These are phyloP conservation scores for Linnemannia elongata DNA, from an alignment of 192 early-diverging fungal species.

Conservation along the genomic window DNA sequence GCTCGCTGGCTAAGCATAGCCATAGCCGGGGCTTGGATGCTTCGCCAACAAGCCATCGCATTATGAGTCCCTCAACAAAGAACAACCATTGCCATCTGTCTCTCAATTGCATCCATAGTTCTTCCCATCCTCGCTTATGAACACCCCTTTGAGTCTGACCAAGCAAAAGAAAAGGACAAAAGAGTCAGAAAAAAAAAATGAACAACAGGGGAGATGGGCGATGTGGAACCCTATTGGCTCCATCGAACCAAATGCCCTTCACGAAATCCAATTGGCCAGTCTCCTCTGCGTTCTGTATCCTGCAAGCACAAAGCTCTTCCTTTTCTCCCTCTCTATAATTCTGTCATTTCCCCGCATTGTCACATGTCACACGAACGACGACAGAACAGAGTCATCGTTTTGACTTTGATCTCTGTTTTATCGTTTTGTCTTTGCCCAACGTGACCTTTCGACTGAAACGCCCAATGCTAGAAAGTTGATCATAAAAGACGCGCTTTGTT, in stretches of 20 bases:
- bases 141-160: background rate
- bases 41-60: too few relatives aligned
- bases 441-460: background rate
- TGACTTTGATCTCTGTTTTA: background rate
- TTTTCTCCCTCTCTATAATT: background rate
- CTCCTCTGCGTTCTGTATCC: background rate
- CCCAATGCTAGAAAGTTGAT: too few relatives aligned
- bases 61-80: too few relatives aligned
- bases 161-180: background rate
- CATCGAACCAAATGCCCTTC: background rate
- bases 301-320: background rate
- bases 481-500: too few relatives aligned
- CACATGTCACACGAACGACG: background rate
- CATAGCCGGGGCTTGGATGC: too few relatives aligned
- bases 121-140: background rate
- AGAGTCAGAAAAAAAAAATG: background rate
- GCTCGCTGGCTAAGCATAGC: too few relatives aligned
- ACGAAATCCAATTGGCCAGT: background rate
- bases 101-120: background rate
- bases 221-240: slow-evolving; percentile 5
- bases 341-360: background rate
- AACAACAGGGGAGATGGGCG: background rate
- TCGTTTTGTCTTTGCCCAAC: background rate
- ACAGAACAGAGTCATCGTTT: background rate
- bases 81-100: too few relatives aligned